Evolutionary conservation across 768 basidiomycete species (phyloP).

Genomic region (Podaxis sp.): DNA sequence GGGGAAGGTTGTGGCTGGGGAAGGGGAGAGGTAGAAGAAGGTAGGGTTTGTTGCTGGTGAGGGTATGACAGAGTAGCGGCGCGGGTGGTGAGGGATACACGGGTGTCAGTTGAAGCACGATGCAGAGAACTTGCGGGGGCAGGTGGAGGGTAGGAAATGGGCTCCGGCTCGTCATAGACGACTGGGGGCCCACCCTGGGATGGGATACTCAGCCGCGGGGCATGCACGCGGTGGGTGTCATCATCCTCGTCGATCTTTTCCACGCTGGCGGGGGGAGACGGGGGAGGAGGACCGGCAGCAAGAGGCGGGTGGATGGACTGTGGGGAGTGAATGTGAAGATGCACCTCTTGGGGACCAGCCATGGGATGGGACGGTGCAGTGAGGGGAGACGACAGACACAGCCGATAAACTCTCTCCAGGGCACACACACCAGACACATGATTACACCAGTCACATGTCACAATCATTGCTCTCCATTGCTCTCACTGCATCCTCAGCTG

Average conservation of each 20-base stretch:
- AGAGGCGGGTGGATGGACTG: not conserved
- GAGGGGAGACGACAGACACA: not conserved
- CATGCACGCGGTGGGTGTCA: not conserved
- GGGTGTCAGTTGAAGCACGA: constrained; percentile 54
- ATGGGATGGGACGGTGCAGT: not conserved
- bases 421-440: too few relatives aligned
- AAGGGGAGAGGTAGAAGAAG: constrained; percentile 20
- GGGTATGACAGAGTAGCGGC: constrained; percentile 2
- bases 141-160: constrained; percentile 17
- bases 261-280: constrained; percentile 34
- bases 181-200: constrained; percentile 23
- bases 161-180: constrained; percentile 34
- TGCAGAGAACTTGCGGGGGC: constrained; percentile 28
- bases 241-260: constrained; percentile 24
- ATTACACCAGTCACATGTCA: too few relatives aligned
- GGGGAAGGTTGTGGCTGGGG: constrained; percentile 16
- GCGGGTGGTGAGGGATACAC: constrained; percentile 32
- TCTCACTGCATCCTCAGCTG: too few relatives aligned
- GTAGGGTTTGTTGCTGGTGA: constrained; percentile 14
- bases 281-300: constrained; percentile 27
- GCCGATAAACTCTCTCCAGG: too few relatives aligned
- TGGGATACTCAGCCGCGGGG: not conserved
- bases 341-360: too few relatives aligned
- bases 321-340: too few relatives aligned
- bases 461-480: too few relatives aligned